Base-by-base conservation (phyloP, 2,329 filamentous ascomycete genomes). In the Sporothrix humicola region DNA sequence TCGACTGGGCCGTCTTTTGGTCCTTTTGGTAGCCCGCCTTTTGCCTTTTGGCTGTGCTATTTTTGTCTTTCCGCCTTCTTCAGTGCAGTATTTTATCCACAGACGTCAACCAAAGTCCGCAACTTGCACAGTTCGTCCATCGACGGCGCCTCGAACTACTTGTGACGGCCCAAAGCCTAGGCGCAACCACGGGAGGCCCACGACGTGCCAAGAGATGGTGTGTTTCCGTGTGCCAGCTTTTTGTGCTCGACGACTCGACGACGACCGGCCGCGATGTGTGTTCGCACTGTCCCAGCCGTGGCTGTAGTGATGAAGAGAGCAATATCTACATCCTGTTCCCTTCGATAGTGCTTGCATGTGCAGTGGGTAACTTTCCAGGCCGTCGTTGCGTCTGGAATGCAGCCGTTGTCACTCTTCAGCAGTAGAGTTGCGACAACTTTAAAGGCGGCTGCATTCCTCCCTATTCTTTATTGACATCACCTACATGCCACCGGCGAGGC, bases 211-310 rank as follows among this genome's bases (percentile, higher is more conserved):
- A 65, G 37, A 44, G 42, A 44, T 44, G 59, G 59, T 63, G 59
- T 63, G 59, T 46, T 46, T 46, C 37, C 59, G 37, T 46, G 59
- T 63, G 59, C 59, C 59, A 63, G 59, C 59, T 23, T 65, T 65
- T 37, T 37, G 31, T 37, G 31, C 3, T 37, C 31, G 31, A 37
- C 31, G 7, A 37, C 31, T 37, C 31, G 31, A 37, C 31, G 31
- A 37, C 31, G 31, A 37, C 31, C 1, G 9, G 15, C 37, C 10
- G 20, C 52, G 52, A 56, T 56, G 2, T 42, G 1, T 63, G 37
- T 63, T 63, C 59, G 59, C 59, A 63, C 59, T 63, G 58, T 63
- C 46, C 15, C 46, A 3, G 46, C n/a, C 17, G 4, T 1, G 20
- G n/a, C n/a, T 56, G n/a, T 3, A 56, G 10, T 58, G 23, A 58